Conservation (phyloP, 1,284 basidiomycete species). For the Cutaneotrichosporon sp. region DNA sequence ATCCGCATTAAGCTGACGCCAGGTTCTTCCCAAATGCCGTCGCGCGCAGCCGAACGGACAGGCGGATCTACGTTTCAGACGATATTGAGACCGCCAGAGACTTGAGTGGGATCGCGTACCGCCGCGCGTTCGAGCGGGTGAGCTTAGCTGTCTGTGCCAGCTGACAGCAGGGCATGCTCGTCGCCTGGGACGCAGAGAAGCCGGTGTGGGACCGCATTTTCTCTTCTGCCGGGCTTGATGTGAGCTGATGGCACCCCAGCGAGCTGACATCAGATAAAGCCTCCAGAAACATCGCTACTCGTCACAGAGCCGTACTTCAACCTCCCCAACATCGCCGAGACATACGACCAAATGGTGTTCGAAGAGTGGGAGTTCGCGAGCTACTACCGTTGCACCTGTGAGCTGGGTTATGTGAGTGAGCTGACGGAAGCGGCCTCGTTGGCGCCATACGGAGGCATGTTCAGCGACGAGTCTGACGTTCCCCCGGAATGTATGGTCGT, state of each 20-base stretch:
- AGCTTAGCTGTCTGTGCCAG: slow-evolving; percentile 27
- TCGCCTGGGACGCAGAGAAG: slow-evolving; percentile 90
- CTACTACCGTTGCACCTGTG: slow-evolving; percentile 76
- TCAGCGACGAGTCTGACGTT: slow-evolving; percentile 56
- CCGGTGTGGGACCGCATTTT: slow-evolving; percentile 85
- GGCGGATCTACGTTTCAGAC: slow-evolving; percentile 73
- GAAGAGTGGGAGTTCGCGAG: slow-evolving; percentile 92
- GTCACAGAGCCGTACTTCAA: slow-evolving; percentile 94
- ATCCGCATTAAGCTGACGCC: slow-evolving; percentile 8
- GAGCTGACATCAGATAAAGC: slow-evolving; percentile 61
- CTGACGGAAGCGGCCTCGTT: slow-evolving; percentile 66
- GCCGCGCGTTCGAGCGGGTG: slow-evolving; percentile 82
- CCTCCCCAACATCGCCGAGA: slow-evolving; percentile 81
- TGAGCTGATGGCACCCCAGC: slow-evolving; percentile 50
- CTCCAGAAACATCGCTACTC: slow-evolving; percentile 68
- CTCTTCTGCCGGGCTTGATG: slow-evolving; percentile 66
- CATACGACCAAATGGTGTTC: slow-evolving; percentile 90
- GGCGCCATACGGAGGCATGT: slow-evolving; percentile 68
- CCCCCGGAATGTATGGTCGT: slow-evolving; percentile 75
- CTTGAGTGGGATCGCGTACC: slow-evolving; percentile 72
- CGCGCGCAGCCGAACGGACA: slow-evolving; percentile 74
- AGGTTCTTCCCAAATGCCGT: slow-evolving; percentile 77
- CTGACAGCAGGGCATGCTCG: slow-evolving; percentile 70
- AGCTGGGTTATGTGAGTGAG: slow-evolving; percentile 35
- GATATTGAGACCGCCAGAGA: slow-evolving; percentile 73